Evolutionary conservation across 2,329 filamentous ascomycete genomes (phyloP).

Genomic region (Neonectria magnoliae): DNA sequence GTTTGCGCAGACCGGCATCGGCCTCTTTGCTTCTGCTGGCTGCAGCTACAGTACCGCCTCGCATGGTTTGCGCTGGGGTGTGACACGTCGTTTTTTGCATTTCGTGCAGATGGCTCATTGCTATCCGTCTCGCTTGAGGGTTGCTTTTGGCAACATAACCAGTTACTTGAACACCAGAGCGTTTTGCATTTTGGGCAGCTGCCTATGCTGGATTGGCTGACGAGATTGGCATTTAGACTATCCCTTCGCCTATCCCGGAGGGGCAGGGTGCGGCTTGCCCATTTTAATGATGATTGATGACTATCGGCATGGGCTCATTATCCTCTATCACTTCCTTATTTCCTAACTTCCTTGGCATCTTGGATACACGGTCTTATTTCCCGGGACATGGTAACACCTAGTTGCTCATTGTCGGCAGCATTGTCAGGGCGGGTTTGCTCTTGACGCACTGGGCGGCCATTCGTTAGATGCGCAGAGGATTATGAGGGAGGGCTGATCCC

Average conservation of each 20-base stretch:
- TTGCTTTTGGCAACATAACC: not conserved
- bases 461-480: slow-evolving; percentile 7
- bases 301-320: slow-evolving; percentile 4
- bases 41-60: slow-evolving; percentile 9
- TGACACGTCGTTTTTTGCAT: slow-evolving; percentile 1
- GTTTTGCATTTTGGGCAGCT: slow-evolving; percentile 2
- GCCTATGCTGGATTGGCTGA: slow-evolving; percentile 2
- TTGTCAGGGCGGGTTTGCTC: slow-evolving; percentile 7
- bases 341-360: slow-evolving; percentile 1
- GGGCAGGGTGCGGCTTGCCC: not conserved
- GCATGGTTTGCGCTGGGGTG: slow-evolving; percentile 6
- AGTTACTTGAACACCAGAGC: not conserved
- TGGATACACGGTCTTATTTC: slow-evolving; percentile 8
- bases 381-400: not conserved
- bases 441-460: slow-evolving; percentile 3
- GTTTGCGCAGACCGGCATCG: not conserved
- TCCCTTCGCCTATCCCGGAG: not conserved
- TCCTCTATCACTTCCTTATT: slow-evolving; percentile 1
- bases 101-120: slow-evolving; percentile 1
- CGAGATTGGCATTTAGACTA: slow-evolving; percentile 4
- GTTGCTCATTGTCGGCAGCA: slow-evolving; percentile 15
- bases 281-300: slow-evolving; percentile 20
- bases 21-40: slow-evolving; percentile 18
- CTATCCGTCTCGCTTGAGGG: not conserved
- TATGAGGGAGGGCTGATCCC: not conserved